Conservation (phyloP, 2,329 filamentous ascomycete species). For the Colletotrichum simmondsii region DNA sequence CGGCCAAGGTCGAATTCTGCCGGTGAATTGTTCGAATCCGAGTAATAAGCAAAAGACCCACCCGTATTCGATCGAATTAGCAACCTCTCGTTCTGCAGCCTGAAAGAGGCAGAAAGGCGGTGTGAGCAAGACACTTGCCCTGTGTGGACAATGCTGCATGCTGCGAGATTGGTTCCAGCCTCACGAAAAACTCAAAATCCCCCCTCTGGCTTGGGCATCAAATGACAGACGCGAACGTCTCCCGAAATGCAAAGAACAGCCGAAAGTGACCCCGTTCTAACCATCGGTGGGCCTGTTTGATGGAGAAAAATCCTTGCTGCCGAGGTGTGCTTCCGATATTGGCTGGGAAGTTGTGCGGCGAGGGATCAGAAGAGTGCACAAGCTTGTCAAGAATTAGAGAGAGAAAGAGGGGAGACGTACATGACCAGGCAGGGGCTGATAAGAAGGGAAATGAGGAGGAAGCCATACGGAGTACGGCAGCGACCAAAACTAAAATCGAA, state of each 20-base stretch:
- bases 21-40: conserved; percentile 8
- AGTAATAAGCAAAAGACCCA: neutral
- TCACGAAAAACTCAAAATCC: conserved; percentile 34
- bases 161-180: conserved; percentile 31
- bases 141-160: conserved; percentile 20
- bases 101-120: neutral
- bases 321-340: conserved; percentile 22
- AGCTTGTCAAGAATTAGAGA: neutral
- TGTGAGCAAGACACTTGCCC: conserved; percentile 7
- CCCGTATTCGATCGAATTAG: conserved; percentile 23
- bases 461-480: neutral
- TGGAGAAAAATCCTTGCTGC: conserved; percentile 17
- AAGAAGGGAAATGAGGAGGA: neutral
- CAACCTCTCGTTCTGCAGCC: neutral
- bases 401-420: neutral
- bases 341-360: conserved; percentile 4
- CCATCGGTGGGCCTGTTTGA: conserved; percentile 11
- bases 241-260: conserved; percentile 25
- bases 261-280: conserved; percentile 25
- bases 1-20: neutral
- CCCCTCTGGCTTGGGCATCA: conserved; percentile 24
- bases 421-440: neutral
- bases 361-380: conserved; percentile 8
- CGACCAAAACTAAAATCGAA: neutral
- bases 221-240: conserved; percentile 23